phyloP scores from a whole-genome alignment of 2,329 filamentous ascomycete genomes.

The Lachnellula suecica region DNA sequence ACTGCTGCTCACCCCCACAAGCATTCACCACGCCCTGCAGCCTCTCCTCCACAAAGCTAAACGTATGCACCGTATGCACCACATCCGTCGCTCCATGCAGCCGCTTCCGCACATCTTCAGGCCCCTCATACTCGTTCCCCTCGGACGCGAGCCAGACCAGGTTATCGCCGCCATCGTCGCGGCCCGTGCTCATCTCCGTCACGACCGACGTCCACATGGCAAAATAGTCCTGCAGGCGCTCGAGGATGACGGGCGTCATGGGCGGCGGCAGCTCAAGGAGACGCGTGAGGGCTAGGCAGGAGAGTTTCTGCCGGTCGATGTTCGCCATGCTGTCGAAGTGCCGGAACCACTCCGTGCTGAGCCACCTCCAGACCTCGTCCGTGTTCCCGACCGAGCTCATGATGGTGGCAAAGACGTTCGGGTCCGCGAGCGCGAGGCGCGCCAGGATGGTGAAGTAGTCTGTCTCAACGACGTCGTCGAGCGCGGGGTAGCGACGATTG shows the following conservation, averaged over 20 bases:
- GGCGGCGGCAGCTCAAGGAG: slow-evolving; percentile 64
- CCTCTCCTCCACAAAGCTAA: slow-evolving; percentile 62
- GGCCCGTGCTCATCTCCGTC: slow-evolving; percentile 62
- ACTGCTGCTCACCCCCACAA: slow-evolving; percentile 63
- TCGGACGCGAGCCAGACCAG: slow-evolving; percentile 47
- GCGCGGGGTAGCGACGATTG: slow-evolving; percentile 64
- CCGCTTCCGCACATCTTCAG: slow-evolving; percentile 52
- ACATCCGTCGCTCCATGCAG: slow-evolving; percentile 60
- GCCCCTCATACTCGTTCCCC: slow-evolving; percentile 53
- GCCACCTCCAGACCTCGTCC: slow-evolving; percentile 58
- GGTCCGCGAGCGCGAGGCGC: slow-evolving; percentile 72
- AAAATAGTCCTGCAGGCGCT: slow-evolving; percentile 70
- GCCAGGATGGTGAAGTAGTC: slow-evolving; percentile 85
- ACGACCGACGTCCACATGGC: slow-evolving; percentile 73
- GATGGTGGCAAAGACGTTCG: slow-evolving; percentile 65
- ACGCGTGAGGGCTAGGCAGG: slow-evolving; percentile 69
- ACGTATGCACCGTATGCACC: slow-evolving; percentile 64
- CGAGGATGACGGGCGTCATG: slow-evolving; percentile 51
- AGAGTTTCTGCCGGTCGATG: slow-evolving; percentile 66
- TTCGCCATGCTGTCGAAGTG: slow-evolving; percentile 69
- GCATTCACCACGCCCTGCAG: slow-evolving; percentile 57
- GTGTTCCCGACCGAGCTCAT: slow-evolving; percentile 42
- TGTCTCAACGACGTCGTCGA: slow-evolving; percentile 75
- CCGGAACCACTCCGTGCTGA: slow-evolving; percentile 64
- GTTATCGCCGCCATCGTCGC: slow-evolving; percentile 49